phyloP scores from a whole-genome alignment of 2,329 filamentous ascomycete genomes.

The Talaromyces sp. region DNA sequence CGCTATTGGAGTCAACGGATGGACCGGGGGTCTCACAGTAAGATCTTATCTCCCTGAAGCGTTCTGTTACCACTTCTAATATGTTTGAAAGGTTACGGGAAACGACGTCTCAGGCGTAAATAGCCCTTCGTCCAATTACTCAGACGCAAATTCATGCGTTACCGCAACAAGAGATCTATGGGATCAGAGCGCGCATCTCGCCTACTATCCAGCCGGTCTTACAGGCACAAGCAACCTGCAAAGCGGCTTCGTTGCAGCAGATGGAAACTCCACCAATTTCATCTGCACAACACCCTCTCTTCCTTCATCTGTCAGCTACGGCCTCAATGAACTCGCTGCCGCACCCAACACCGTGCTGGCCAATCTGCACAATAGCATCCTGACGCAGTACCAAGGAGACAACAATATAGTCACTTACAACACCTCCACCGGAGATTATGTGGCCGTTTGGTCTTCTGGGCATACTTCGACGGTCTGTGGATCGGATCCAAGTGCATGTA shows the following conservation, averaged over 20 bases:
- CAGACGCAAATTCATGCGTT: slow-evolving; percentile 2
- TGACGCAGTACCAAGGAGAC: slow-evolving; percentile 12
- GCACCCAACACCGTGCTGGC: slow-evolving; percentile 5
- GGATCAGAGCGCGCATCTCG: slow-evolving; percentile 6
- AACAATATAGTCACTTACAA: slow-evolving; percentile 14
- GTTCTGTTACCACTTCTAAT: neutral
- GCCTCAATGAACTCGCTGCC: slow-evolving; percentile 6
- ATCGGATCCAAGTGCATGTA: neutral
- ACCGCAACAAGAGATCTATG: neutral
- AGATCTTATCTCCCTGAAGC: neutral
- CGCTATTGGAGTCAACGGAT: slow-evolving; percentile 16
- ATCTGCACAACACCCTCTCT: slow-evolving; percentile 11
- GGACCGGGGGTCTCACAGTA: slow-evolving; percentile 14
- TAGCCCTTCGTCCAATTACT: neutral
- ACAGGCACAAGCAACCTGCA: slow-evolving; percentile 9
- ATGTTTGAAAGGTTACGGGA: slow-evolving; percentile 1
- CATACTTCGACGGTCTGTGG: neutral
- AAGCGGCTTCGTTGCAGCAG: slow-evolving; percentile 7
- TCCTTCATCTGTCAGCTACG: slow-evolving; percentile 3
- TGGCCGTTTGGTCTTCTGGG: slow-evolving; percentile 9
- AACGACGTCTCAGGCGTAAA: slow-evolving; percentile 9
- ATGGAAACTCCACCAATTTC: slow-evolving; percentile 13
- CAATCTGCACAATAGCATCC: slow-evolving; percentile 3
- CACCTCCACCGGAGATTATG: slow-evolving; percentile 3
- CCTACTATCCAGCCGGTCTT: slow-evolving; percentile 14